Base-by-base conservation (phyloP, 2,329 filamentous ascomycete species). In the Pyrenophora teres region DNA sequence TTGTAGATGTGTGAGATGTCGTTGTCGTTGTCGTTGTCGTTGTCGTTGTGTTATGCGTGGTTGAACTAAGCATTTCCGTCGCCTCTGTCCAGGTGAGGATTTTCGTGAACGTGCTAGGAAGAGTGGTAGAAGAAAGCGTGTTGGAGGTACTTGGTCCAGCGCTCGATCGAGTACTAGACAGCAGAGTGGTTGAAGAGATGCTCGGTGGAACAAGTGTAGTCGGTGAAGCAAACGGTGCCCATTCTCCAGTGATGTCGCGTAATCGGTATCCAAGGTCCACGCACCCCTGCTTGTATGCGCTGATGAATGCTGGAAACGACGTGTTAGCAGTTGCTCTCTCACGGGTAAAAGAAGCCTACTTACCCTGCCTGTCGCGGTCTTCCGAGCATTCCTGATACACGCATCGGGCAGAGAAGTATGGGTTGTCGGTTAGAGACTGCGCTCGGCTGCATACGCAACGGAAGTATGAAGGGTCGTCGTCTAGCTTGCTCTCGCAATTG, bases 401-500 rank as follows among this genome's bases (percentile, higher is more conserved):
- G 27, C 58, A 61, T 8, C 45, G 23, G 0, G 58, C 36, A 4
- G 42, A 46, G 30, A 53, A 57, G 21, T 45, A 51, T 16, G 13
- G 10, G 4, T 55, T 61, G 8, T 30, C 23, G 0, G 40, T 45
- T 19, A 61, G 10, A 0, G 25, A 33, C 3, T 46, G 33, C 16
- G 52, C 37, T 31, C 42, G 32, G 0, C 32, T 16, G 41, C 52
- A 56, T 2, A 49, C 21, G 27, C 58, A 61, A 12, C 36, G 9
- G 23, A 52, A 52, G 32, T 52, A 52, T 5, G n/a, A 3, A 18
- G 18, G 10, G 3, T n/a, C 19, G 12, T 37, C 12, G 16, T 43
- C 41, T 13, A 46, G 15, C 10, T 16, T n/a, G 8, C n/a, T 12
- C 1, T 40, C 13, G 19, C 53, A 56, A 15, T 43, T 6, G 5